phyloP scores from a whole-genome alignment of 495 filamentous ascomycete species.

The Aeminium ludgeri region DNA sequence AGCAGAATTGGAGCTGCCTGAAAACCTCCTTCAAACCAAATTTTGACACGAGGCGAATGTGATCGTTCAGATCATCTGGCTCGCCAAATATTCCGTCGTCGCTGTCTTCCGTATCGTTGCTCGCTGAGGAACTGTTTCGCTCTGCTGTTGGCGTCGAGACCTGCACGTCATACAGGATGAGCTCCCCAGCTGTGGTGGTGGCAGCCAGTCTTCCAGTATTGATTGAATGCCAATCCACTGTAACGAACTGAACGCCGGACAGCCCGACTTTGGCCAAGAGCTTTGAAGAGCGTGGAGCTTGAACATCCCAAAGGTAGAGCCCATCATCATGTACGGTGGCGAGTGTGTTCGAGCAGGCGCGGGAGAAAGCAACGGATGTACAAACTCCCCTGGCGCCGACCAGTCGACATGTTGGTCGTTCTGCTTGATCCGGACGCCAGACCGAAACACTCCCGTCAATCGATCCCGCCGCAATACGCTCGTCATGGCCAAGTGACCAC shows the following conservation, averaged over 20 bases:
- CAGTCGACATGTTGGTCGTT: background rate
- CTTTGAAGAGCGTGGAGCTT: no score
- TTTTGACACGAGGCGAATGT: no score
- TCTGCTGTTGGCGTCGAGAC: background rate
- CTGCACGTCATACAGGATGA: background rate
- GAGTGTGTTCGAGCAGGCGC: background rate
- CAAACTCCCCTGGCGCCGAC: background rate
- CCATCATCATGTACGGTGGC: background rate
- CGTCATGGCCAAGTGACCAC: background rate
- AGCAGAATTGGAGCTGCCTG: background rate
- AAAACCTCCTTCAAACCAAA: no score
- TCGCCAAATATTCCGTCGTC: slow-evolving; percentile 5
- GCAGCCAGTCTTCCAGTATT: background rate
- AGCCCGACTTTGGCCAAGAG: no score
- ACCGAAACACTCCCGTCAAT: background rate
- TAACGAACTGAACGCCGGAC: background rate
- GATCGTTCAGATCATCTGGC: background rate
- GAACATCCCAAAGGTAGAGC: background rate
- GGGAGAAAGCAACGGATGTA: background rate
- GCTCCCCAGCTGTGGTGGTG: background rate
- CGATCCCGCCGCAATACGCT: background rate
- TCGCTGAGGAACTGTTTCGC: background rate
- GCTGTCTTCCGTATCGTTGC: background rate
- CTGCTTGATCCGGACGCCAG: background rate
- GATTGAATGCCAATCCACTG: background rate